Percentiles rank a stretch among this genome's conserved stretches.
Evolutionary conservation across 805 yeast genomes (phyloP).

Genomic region (Hanseniaspora singularis): DNA sequence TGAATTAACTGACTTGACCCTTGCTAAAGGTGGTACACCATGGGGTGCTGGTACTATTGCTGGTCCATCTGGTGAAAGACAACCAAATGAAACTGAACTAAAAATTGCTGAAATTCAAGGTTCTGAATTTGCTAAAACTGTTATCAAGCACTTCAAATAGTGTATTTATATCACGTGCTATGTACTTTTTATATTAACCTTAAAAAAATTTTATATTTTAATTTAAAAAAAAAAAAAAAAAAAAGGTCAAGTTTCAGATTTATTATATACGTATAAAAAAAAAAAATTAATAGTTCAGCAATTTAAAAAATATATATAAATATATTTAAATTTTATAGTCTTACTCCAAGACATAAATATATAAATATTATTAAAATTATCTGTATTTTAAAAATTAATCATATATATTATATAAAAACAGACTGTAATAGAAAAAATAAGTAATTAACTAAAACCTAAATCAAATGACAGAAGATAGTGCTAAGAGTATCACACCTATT

Average conservation of each 20-base stretch:
- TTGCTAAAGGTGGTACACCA: constrained; percentile 65
- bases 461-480: neutral
- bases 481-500: neutral
- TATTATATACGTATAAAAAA: too few relatives aligned
- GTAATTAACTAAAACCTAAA: neutral
- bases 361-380: too few relatives aligned
- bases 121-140: constrained; percentile 42
- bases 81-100: constrained; percentile 51
- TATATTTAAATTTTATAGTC: too few relatives aligned
- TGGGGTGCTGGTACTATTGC: constrained; percentile 82
- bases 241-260: too few relatives aligned
- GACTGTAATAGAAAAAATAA: neutral
- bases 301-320: too few relatives aligned
- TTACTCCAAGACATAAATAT: too few relatives aligned
- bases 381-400: too few relatives aligned
- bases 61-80: constrained; percentile 66
- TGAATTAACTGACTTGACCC: constrained; percentile 40
- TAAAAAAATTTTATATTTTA: too few relatives aligned
- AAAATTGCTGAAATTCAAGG: constrained; percentile 59
- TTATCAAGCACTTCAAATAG: constrained; percentile 25
- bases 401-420: neutral
- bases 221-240: too few relatives aligned
- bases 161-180: too few relatives aligned
- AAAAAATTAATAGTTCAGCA: too few relatives aligned
- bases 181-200: too few relatives aligned